phyloP scores from a whole-genome alignment of 257 asterid species.

The Datura wrightii region DNA sequence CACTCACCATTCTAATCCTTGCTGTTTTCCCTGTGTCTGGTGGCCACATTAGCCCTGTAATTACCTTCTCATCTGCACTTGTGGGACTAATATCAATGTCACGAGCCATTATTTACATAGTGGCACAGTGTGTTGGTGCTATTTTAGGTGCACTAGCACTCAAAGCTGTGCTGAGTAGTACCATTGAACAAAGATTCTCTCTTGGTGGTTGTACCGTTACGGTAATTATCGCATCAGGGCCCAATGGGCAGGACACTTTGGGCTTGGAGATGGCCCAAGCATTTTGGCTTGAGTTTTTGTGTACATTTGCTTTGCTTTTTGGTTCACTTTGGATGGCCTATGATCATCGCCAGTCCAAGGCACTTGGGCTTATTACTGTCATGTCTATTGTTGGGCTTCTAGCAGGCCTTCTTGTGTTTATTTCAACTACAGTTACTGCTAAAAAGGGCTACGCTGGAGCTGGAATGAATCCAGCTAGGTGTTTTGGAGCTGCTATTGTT shows the following conservation, averaged over 20 bases:
- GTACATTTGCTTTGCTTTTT: slow-evolving; percentile 63
- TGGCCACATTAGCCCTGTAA: slow-evolving; percentile 79
- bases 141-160: slow-evolving; percentile 74
- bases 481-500: slow-evolving; percentile 73
- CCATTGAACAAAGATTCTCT: slow-evolving; percentile 52
- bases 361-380: slow-evolving; percentile 52
- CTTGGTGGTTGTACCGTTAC: slow-evolving; percentile 78
- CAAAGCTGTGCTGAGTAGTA: slow-evolving; percentile 59
- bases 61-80: slow-evolving; percentile 76
- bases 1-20: slow-evolving; percentile 60
- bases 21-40: slow-evolving; percentile 84
- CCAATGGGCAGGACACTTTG: slow-evolving; percentile 46
- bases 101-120: slow-evolving; percentile 58
- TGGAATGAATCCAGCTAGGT: slow-evolving; percentile 81
- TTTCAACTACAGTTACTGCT: slow-evolving; percentile 64
- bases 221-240: slow-evolving; percentile 49
- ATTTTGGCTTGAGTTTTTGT: slow-evolving; percentile 68
- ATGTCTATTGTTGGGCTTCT: slow-evolving; percentile 58
- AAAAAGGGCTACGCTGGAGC: slow-evolving; percentile 72
- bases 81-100: slow-evolving; percentile 75
- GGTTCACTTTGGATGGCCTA: slow-evolving; percentile 85
- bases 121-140: slow-evolving; percentile 67
- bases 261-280: slow-evolving; percentile 68
- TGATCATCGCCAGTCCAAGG: slow-evolving; percentile 65
- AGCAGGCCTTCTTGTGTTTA: slow-evolving; percentile 63